Evolutionary conservation across 2,329 filamentous ascomycete species (phyloP).

Genomic region (Zelopaecilomyces penicillatus): DNA sequence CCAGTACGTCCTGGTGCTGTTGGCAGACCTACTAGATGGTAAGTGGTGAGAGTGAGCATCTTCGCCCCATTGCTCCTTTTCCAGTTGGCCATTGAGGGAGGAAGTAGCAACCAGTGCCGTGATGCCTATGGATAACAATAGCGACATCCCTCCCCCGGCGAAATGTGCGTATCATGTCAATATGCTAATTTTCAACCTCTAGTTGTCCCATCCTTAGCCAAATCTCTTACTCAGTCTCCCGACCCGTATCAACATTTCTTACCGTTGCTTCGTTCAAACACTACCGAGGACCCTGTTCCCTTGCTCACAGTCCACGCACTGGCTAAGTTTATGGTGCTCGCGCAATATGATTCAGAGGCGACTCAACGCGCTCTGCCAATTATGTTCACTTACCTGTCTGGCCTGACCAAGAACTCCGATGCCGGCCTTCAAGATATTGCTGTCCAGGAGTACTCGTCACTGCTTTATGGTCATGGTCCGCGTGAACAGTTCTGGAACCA

Average conservation of each 20-base stretch:
- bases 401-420: conserved; percentile 75
- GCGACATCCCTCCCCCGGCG: not conserved
- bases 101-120: not conserved
- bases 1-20: conserved; percentile 87
- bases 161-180: not conserved
- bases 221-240: conserved; percentile 64
- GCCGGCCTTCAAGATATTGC: conserved; percentile 91
- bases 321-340: conserved; percentile 64
- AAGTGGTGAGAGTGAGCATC: conserved; percentile 18
- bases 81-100: not conserved
- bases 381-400: conserved; percentile 78
- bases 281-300: conserved; percentile 69
- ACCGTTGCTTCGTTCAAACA: conserved; percentile 75
- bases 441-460: conserved; percentile 79
- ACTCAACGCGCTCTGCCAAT: conserved; percentile 72
- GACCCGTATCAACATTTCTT: conserved; percentile 79
- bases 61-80: not conserved
- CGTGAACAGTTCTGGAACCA: conserved; percentile 87
- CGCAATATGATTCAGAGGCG: conserved; percentile 53
- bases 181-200: conserved; percentile 6
- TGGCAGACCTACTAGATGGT: conserved; percentile 84
- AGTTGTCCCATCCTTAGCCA: conserved; percentile 75
- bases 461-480: conserved; percentile 67
- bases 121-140: not conserved
- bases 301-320: conserved; percentile 85